Evolutionary conservation across 257 asterid genomes (phyloP).

Genomic region (Solanum sitiens): DNA sequence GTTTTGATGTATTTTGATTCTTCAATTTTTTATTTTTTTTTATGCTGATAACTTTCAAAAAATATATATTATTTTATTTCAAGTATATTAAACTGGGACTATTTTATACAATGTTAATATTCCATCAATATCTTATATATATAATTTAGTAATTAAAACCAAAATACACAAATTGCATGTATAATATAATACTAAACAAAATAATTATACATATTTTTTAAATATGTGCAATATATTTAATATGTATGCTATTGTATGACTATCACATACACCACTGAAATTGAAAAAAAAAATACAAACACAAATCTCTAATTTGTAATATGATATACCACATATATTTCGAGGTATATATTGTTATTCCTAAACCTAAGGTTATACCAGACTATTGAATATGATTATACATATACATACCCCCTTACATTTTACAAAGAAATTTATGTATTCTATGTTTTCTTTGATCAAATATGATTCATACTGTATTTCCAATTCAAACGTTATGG

Average conservation of each 20-base stretch:
- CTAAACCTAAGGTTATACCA: neutral
- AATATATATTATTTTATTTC: accelerated
- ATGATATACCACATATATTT: neutral
- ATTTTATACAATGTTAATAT: neutral
- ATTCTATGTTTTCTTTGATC: neutral
- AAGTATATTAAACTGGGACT: neutral
- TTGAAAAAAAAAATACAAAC: neutral
- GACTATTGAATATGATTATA: neutral
- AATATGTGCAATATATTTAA: neutral
- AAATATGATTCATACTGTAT: neutral
- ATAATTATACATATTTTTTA: neutral
- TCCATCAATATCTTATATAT: neutral
- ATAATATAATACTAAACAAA: neutral
- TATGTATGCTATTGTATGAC: neutral
- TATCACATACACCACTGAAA: neutral
- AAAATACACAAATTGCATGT: neutral
- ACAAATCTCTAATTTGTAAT: neutral
- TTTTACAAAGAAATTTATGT: neutral
- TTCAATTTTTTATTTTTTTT: neutral
- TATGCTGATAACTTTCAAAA: neutral
- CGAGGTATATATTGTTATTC: neutral
- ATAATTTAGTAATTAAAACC: neutral
- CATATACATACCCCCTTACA: neutral
- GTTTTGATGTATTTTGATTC: neutral
- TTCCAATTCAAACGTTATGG: too few relatives aligned